Evolutionary conservation across 2,329 filamentous ascomycete species (phyloP).

Genomic region (Colletotrichum endophyticum): DNA sequence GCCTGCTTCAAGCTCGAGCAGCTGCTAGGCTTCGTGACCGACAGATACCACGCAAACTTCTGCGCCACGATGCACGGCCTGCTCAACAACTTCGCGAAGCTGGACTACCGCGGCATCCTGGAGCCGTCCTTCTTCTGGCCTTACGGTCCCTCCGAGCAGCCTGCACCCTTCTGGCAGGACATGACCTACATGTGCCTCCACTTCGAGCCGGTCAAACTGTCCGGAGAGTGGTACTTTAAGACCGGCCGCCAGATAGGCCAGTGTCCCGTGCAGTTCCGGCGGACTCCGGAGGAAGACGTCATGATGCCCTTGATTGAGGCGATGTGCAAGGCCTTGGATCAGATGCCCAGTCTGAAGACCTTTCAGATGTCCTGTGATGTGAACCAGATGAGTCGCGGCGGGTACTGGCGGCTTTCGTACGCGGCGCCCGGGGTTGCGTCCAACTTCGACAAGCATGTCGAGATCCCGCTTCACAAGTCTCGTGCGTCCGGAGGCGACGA

Average conservation of each 20-base stretch:
- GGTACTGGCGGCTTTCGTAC: neutral
- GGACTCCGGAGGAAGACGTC: neutral
- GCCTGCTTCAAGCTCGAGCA: neutral
- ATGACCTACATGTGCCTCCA: neutral
- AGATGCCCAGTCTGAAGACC: neutral
- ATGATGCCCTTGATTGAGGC: neutral
- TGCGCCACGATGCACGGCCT: neutral
- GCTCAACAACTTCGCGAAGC: neutral
- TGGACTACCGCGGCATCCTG: neutral
- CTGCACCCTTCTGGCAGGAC: neutral
- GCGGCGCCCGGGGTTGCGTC: neutral
- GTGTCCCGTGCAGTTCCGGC: neutral
- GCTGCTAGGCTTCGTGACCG: neutral
- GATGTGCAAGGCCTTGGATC: neutral
- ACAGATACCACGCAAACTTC: neutral
- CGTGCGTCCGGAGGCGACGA: fast-evolving
- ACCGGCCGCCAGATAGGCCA: neutral
- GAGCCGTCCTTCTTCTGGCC: neutral
- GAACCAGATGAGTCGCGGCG: neutral
- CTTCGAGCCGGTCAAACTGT: neutral
- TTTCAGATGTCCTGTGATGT: neutral
- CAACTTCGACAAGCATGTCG: neutral
- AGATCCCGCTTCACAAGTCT: neutral
- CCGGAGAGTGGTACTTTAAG: neutral
- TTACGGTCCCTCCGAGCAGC: neutral